Evolutionary conservation across 176 grass and related monocot genomes (phyloP), one percentile per base, ranked within the genome.

Genomic region (Luzula sylvatica): DNA sequence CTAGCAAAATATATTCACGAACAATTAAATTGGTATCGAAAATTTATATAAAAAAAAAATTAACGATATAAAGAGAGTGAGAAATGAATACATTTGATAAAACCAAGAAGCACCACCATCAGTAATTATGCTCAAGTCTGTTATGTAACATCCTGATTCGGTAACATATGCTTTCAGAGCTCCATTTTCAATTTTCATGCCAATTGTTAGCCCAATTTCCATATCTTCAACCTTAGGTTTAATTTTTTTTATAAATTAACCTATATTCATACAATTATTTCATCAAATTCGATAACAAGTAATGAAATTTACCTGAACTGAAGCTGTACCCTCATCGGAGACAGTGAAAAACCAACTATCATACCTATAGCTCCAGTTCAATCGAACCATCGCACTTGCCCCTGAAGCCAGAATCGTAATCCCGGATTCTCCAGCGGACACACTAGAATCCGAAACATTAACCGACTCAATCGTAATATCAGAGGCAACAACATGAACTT

Each of bases 181-280:
- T 58, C 84, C 90, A 79, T 88, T 89, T 57, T 82, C 53, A 76
- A 54, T 89, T 54, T 89, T 88, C 71, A 96, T 82, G 25, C 55
- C 50, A 71, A 89, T 75, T 56, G 80, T 86, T 67, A 89, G 26
- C 30, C 84, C 84, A 46, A 89, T 58, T 42, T 96, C 80, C 90
- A 96, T 82, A 65, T 80, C 90, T 67, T 96, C 81, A 79, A 89
- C 84, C 90, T 96, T 39, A 45, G n/a, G n/a, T n/a, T n/a, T n/a
- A n/a, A n/a, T n/a, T n/a, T n/a, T n/a, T n/a, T n/a, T 53, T 40
- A 26, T 46, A 7, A 45, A 24, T 44, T 15, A 39, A 38, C 3
- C 38, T 38, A 8, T 19, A 38, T 51, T 40, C 26, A 57, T 40
- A 15, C 18, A 56, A 23, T 20, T 17, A 32, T 7, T 35, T 9